Evolutionary conservation across 2,329 filamentous ascomycete species (phyloP).

Genomic region (Penicillium glabrum): DNA sequence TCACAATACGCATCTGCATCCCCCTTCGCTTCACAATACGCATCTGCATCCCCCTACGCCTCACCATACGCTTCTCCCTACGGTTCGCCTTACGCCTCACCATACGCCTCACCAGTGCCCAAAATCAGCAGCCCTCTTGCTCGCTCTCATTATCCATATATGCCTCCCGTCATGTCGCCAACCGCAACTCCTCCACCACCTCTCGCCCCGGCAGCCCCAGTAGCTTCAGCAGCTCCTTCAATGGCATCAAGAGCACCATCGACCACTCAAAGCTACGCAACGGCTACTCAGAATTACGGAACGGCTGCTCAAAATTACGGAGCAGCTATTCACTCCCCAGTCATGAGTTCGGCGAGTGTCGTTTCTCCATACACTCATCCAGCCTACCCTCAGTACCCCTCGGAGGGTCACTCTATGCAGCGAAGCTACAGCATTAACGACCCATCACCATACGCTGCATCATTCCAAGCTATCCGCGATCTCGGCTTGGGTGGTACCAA

Average conservation of each 20-base stretch:
- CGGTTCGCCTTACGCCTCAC: constrained; percentile 24
- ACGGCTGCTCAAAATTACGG: constrained; percentile 27
- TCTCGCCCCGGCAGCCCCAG: constrained; percentile 17
- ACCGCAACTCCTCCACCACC: constrained; percentile 30
- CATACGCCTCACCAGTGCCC: constrained; percentile 27
- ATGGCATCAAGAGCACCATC: constrained; percentile 16
- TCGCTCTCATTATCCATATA: constrained; percentile 33
- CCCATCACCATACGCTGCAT: constrained; percentile 22
- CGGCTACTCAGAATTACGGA: constrained; percentile 21
- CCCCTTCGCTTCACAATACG: constrained; percentile 15
- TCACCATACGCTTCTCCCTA: constrained; percentile 14
- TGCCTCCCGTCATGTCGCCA: constrained; percentile 37
- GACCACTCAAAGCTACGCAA: constrained; percentile 27
- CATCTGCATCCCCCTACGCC: constrained; percentile 16
- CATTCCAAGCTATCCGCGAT: constrained; percentile 34
- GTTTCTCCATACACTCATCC: constrained; percentile 31
- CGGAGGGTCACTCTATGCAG: constrained; percentile 28
- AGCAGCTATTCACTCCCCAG: constrained; percentile 36
- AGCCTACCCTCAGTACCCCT: constrained; percentile 28
- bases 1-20: constrained; percentile 16
- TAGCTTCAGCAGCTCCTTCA: constrained; percentile 22
- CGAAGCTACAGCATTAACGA: constrained; percentile 32
- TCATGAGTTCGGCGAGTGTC: constrained; percentile 34
- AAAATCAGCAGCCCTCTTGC: constrained; percentile 39
- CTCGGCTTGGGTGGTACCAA: constrained; percentile 24